A percentile compares a stretch with the other conserved stretches of the same genome.
Evolutionary conservation across 208 protist genomes (phyloP).

Genomic region (Crithidia mellificae): DNA sequence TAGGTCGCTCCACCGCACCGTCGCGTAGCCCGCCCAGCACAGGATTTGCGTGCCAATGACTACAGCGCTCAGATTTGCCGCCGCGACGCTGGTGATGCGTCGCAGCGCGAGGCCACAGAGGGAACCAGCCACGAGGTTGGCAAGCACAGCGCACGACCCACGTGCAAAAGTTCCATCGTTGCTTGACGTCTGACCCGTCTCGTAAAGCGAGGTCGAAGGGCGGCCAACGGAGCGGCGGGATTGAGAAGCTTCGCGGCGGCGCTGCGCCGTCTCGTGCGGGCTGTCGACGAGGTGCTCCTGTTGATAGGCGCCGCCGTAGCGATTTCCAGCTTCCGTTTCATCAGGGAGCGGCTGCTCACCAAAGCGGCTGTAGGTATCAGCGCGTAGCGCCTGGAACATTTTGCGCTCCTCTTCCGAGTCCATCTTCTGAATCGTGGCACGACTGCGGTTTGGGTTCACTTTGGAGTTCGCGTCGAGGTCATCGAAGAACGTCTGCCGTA

Average conservation of each 20-base stretch:
- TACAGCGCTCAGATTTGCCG: slow-evolving; percentile 31
- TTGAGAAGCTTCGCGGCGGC: slow-evolving; percentile 6
- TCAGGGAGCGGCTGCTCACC: slow-evolving; percentile 6
- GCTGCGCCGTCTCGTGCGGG: slow-evolving; percentile 1
- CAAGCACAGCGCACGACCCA: slow-evolving; percentile 27
- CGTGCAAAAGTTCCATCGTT: slow-evolving; percentile 21
- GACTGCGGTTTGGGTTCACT: slow-evolving; percentile 52
- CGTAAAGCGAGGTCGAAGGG: neutral
- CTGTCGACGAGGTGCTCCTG: slow-evolving; percentile 13
- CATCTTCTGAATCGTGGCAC: slow-evolving; percentile 2
- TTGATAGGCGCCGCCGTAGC: neutral
- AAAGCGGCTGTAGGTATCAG: slow-evolving; percentile 11
- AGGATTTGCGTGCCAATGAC: slow-evolving; percentile 52
- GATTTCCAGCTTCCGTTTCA: neutral
- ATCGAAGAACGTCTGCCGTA: slow-evolving; percentile 57
- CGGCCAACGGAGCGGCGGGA: neutral
- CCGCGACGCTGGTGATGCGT: slow-evolving; percentile 21
- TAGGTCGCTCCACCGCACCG: slow-evolving; percentile 54
- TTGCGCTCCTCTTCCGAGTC: slow-evolving; percentile 21
- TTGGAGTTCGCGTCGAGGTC: slow-evolving; percentile 54
- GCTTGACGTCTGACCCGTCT: neutral
- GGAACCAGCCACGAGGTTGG: slow-evolving; percentile 34
- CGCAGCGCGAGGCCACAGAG: slow-evolving; percentile 29
- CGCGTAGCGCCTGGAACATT: slow-evolving; percentile 22
- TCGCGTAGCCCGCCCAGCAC: slow-evolving; percentile 59